These are phyloP conservation scores for Solanum gandarillasii DNA, from an alignment of 257 asterid genomes.

Conservation along the genomic window DNA sequence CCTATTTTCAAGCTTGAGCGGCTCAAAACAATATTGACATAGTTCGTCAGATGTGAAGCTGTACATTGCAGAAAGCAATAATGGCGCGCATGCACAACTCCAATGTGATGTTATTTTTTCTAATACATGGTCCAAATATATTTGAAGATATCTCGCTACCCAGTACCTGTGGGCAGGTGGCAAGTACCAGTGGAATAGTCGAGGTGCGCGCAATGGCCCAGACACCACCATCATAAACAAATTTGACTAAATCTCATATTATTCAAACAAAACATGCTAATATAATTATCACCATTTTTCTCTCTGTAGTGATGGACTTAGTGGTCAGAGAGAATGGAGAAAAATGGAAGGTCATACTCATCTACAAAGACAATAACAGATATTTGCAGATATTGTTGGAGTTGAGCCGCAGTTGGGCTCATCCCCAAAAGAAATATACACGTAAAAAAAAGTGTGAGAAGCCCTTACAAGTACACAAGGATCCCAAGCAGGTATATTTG, in stretches of 20 bases:
- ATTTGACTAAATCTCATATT: neutral
- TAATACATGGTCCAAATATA: neutral
- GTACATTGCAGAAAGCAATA: neutral
- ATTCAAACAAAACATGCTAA: neutral
- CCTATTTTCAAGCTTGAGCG: neutral
- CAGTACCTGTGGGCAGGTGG: neutral
- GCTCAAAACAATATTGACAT: neutral
- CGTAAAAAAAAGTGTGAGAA: slow-evolving; percentile 1
- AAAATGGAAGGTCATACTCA: neutral
- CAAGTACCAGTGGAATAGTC: neutral
- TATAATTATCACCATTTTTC: neutral
- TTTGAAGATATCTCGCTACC: neutral
- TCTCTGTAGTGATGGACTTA: neutral
- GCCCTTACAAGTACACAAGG: slow-evolving; percentile 63
- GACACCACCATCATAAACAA: neutral
- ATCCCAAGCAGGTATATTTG: slow-evolving; percentile 59
- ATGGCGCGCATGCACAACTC: neutral
- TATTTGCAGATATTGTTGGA: neutral
- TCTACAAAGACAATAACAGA: neutral
- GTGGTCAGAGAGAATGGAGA: neutral
- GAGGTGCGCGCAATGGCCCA: neutral
- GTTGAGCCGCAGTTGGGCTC: neutral
- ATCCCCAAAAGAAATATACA: neutral
- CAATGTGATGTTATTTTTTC: neutral
- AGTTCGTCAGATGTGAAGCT: neutral